phyloP scores from a whole-genome alignment of 2,329 filamentous ascomycete genomes.

The Monilinia vaccinii-corymbosi region DNA sequence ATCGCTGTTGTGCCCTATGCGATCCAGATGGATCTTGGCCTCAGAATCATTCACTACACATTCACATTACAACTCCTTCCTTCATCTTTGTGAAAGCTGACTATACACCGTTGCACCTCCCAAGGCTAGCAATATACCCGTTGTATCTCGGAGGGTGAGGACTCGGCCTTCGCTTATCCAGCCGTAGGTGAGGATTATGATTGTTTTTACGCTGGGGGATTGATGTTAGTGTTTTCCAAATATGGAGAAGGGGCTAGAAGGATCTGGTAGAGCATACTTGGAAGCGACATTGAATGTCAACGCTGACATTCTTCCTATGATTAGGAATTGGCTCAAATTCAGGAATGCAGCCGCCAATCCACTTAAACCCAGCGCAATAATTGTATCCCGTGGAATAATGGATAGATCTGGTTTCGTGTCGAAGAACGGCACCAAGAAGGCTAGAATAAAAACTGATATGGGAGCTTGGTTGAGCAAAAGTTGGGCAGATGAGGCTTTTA shows the following conservation, averaged over 20 bases:
- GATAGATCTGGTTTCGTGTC: slow-evolving; percentile 29
- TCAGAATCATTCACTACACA: neutral
- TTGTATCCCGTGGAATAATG: slow-evolving; percentile 32
- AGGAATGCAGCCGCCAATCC: slow-evolving; percentile 35
- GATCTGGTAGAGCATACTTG: slow-evolving; percentile 18
- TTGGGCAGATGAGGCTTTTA: slow-evolving; percentile 35
- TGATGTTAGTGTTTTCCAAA: slow-evolving; percentile 6
- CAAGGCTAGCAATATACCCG: slow-evolving; percentile 36
- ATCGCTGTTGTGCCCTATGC: neutral
- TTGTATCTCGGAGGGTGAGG: slow-evolving; percentile 32
- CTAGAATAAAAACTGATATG: slow-evolving; percentile 35
- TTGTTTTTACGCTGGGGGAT: slow-evolving; percentile 36
- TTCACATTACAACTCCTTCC: neutral
- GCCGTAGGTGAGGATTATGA: slow-evolving; percentile 37
- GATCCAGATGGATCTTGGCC: neutral
- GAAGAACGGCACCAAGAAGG: slow-evolving; percentile 36
- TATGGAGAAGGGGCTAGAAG: neutral
- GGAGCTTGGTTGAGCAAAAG: slow-evolving; percentile 38
- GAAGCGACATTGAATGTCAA: slow-evolving; percentile 28
- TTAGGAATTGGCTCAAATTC: slow-evolving; percentile 34
- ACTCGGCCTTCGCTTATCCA: slow-evolving; percentile 37
- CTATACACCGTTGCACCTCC: slow-evolving; percentile 38
- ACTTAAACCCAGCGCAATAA: slow-evolving; percentile 33
- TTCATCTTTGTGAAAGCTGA: slow-evolving; percentile 28
- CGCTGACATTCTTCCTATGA: slow-evolving; percentile 28